Conservation (phyloP, 495 filamentous ascomycete genomes). For the Penicillium cinerascens region DNA sequence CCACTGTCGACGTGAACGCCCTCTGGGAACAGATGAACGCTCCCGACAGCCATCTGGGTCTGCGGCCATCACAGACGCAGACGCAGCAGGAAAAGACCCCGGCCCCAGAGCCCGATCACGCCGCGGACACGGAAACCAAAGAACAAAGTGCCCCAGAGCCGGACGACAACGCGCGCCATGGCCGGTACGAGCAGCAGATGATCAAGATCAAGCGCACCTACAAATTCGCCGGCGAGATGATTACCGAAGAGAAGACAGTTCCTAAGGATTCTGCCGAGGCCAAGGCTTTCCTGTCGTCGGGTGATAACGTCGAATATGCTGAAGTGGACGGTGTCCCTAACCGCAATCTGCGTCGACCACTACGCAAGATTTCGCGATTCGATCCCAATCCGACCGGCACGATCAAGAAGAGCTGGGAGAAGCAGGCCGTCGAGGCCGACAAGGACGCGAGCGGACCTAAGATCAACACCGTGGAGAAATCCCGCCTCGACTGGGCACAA, state of each 20-base stretch:
- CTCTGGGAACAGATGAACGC: slow-evolving; percentile 80
- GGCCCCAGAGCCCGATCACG: slow-evolving; percentile 9
- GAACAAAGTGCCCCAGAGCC: slow-evolving; percentile 19
- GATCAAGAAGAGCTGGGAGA: slow-evolving; percentile 52
- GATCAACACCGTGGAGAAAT: slow-evolving; percentile 95
- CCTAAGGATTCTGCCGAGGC: slow-evolving; percentile 77
- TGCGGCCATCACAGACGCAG: slow-evolving; percentile 15
- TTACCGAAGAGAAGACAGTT: slow-evolving; percentile 79
- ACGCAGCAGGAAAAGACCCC: slow-evolving; percentile 14
- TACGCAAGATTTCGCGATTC: slow-evolving; percentile 72
- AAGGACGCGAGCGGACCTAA: slow-evolving; percentile 64
- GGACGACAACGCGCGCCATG: slow-evolving; percentile 11
- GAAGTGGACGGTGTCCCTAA: slow-evolving; percentile 26
- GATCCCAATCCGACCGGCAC: slow-evolving; percentile 61
- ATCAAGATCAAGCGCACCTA: slow-evolving; percentile 86
- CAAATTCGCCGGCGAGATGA: slow-evolving; percentile 84
- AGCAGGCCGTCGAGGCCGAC: slow-evolving; percentile 27
- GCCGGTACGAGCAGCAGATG: slow-evolving; percentile 41
- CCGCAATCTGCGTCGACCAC: slow-evolving; percentile 57
- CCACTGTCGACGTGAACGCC: slow-evolving; percentile 85
- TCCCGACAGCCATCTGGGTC: slow-evolving; percentile 19
- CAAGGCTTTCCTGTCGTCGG: slow-evolving; percentile 64
- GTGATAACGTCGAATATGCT: slow-evolving; percentile 37
- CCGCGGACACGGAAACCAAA: slow-evolving; percentile 16
- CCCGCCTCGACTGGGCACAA: slow-evolving; percentile 87